Evolutionary conservation across 1,284 basidiomycete genomes (phyloP), one percentile per base, ranked within the genome.

Genomic region (Microbotryum violaceum): DNA sequence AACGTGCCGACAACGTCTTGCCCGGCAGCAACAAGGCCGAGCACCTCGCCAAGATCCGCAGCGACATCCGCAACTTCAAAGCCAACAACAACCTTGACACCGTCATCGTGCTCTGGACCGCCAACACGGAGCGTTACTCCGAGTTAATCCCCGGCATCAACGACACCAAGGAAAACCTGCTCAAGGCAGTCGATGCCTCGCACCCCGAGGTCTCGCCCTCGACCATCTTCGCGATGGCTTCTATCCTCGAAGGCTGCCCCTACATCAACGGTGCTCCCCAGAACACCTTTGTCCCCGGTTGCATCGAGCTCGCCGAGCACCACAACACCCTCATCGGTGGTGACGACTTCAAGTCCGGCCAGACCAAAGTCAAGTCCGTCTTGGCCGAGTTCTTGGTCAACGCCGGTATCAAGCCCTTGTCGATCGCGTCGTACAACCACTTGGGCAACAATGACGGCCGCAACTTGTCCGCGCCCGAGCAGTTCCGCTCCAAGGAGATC

Each of bases 201-300:
- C 93, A 97, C 80, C 80, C 83, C 20, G 94, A 98, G 77, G 87
- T 97, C 21, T 91, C 93, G 16, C 94, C 96, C 7, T 96, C 91
- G 60, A 94, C 92, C 61, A 77, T 97, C 72, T 98, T 97, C 73
- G 94, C 93, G 42, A 87, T 97, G 65, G 94, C 93, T 6, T 83
- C 92, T 42, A 97, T 98, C 76, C 87, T 97, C 69, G 94, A 97
- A 78, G 88, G 88, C 64, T 86, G 86, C 70, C 91, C 94, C 33
- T 97, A 94, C 82, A 85, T 98, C 77, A 98, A 97, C 74, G 94
- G 94, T 58, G 92, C 93, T 27, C 94, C 94, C 23, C 94, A 98
- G 82, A 98, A 98, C 84, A 97, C 94, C 8, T 97, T 97, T 74
- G 92, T 98, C 37, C 94, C 96, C 1, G 94, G 96, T 71, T 86